phyloP scores from a whole-genome alignment of 306 rosid genomes.

The Mimosa bimucronata region DNA sequence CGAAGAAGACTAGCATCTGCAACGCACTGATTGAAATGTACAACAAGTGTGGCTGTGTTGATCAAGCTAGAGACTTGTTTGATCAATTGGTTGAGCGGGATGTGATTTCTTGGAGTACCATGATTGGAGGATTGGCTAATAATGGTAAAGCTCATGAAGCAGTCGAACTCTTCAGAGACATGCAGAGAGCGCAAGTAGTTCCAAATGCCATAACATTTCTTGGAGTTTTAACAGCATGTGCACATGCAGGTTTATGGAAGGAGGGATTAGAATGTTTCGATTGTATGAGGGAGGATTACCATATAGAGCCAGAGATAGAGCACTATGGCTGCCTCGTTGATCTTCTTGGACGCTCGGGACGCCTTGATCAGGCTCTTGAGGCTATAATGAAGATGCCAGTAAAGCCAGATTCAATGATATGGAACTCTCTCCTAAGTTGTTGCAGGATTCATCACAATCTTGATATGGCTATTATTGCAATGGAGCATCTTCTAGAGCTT shows the following conservation, averaged over 20 bases:
- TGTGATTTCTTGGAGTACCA: conserved; percentile 86
- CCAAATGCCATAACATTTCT: conserved; percentile 81
- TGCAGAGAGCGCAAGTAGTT: conserved; percentile 49
- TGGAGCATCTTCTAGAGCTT: conserved; percentile 60
- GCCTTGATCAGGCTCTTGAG: conserved; percentile 65
- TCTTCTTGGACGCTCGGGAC: conserved; percentile 77
- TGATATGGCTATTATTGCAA: conserved; percentile 64
- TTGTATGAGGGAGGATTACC: conserved; percentile 51
- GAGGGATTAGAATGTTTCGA: conserved; percentile 70
- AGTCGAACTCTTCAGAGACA: conserved; percentile 59
- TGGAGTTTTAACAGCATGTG: conserved; percentile 73
- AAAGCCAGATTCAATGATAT: conserved; percentile 73
- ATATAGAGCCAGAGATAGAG: conserved; percentile 60
- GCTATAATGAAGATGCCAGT: conserved; percentile 65
- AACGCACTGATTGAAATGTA: conserved; percentile 88
- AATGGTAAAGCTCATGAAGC: conserved; percentile 69
- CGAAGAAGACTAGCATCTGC: conserved; percentile 44
- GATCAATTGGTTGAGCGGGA: conserved; percentile 54
- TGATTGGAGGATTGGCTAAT: conserved; percentile 76
- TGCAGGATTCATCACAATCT: conserved; percentile 71
- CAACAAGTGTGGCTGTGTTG: conserved; percentile 74
- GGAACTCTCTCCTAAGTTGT: conserved; percentile 81
- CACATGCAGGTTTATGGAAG: conserved; percentile 70
- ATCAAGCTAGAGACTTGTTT: conserved; percentile 64
- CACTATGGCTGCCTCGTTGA: conserved; percentile 87